Base-by-base conservation (phyloP, 73 alveolate species). In the Paramecium caudatum region DNA sequence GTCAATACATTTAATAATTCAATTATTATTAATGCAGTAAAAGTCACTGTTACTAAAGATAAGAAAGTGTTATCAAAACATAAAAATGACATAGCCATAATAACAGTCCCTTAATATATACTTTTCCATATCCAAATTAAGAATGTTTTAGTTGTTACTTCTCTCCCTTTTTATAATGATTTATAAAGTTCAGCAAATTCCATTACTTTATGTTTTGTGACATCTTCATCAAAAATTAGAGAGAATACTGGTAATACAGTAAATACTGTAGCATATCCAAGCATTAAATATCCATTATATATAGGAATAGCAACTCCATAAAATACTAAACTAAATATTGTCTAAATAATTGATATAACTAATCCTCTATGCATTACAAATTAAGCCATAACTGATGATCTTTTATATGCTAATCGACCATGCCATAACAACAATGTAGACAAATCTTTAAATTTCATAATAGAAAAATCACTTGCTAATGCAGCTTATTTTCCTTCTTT, bases 401-500 rank as follows among this genome's bases (percentile, higher is more conserved):
- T 92, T 80, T 97, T 97, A 90, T 98, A 98, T 19, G 97, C 63
- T 9, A 92, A 93, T 82, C 99, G 94, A 43, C 99, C 99, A 93
- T 98, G 99, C 99, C 99, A 98, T 19, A 98, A 86, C 8, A 97
- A 84, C 39, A 98, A 93, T 36, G 95, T 93, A 49, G 94, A 81
- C 91, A 92, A 82, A 61, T 94, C 90, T 61, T 94, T 90, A 90
- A 98, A 98, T 91, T 97, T 95, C 82, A 62, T 68, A 27, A 98
- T 97, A 30, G 99, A 97, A 90, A 94, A 97, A 95, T 98, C 99
- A 5, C 99, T 94, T 0, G 99, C 99, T 33, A 98, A 82, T 69
- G 99, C 97, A 47, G 99, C 99, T 88, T 96, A 95, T 94, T 93
- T 94, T 2, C 98, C 99, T 95, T 97, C 99, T 90, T 97, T 97